These are phyloP conservation scores for Penicillium canariense DNA, from an alignment of 495 filamentous ascomycete species.

Conservation along the genomic window DNA sequence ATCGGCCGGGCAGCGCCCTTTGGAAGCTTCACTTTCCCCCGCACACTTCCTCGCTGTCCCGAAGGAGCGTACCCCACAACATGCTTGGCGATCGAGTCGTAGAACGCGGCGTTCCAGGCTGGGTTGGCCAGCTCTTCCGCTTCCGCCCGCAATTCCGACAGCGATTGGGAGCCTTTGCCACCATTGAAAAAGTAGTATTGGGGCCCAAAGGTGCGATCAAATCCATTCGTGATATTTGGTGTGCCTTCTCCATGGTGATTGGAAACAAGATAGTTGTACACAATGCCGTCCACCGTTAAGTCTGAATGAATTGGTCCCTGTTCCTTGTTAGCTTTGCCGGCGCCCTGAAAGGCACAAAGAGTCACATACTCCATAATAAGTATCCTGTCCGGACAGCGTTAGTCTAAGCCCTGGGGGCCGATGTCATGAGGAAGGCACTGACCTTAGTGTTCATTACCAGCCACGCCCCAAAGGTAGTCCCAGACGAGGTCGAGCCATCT, in stretches of 20 bases:
- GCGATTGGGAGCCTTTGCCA: conserved; percentile 36
- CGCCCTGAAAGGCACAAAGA: background rate
- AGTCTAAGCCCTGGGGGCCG: background rate
- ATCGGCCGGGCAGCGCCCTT: conserved; percentile 42
- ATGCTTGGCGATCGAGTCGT: conserved; percentile 54
- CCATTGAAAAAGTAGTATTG: conserved; percentile 59
- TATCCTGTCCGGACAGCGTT: conserved; percentile 33
- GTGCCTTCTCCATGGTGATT: conserved; percentile 57
- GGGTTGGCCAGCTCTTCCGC: conserved; percentile 45
- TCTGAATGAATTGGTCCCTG: conserved; percentile 55
- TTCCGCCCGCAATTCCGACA: conserved; percentile 45
- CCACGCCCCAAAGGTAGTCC: conserved; percentile 54
- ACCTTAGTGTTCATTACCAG: conserved; percentile 56
- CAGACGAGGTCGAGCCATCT: conserved; percentile 49
- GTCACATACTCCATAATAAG: conserved; percentile 49
- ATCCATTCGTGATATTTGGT: conserved; percentile 58
- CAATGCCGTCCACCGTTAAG: conserved; percentile 55
- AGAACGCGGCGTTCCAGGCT: conserved; percentile 52
- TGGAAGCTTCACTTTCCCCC: conserved; percentile 47
- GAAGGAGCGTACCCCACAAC: conserved; percentile 53
- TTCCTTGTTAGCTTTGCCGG: background rate
- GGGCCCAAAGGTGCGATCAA: conserved; percentile 56
- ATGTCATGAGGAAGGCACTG: background rate
- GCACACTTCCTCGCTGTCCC: conserved; percentile 37
- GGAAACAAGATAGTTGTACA: conserved; percentile 53